Percentiles rank a stretch among this genome's conserved stretches.
phyloP scores from a whole-genome alignment of 73 alveolate genomes.

The Uronychia binucleata region DNA sequence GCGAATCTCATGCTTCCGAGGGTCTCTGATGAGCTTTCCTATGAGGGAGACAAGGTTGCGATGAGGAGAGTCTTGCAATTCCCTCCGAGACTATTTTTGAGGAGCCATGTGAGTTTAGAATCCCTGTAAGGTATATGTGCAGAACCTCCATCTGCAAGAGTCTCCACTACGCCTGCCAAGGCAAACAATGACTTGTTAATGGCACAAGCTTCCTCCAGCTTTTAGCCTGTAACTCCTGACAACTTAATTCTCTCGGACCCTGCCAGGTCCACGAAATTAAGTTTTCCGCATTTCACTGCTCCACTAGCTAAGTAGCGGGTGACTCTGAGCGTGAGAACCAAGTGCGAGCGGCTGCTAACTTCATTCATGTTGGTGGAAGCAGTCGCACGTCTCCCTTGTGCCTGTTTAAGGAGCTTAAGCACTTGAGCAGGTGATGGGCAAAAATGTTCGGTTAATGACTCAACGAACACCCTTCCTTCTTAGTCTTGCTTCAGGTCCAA shows the following conservation, averaged over 20 bases:
- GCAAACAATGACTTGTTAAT: conserved; percentile 53
- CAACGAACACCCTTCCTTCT: conserved; percentile 6
- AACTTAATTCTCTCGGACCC: conserved; percentile 69
- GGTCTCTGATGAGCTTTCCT: conserved; percentile 1
- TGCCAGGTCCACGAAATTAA: conserved; percentile 42
- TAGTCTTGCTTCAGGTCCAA: not conserved
- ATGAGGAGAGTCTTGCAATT: conserved; percentile 25
- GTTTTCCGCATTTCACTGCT: not conserved
- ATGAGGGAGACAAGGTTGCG: conserved; percentile 27
- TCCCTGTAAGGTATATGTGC: conserved; percentile 23
- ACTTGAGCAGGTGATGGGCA: not conserved
- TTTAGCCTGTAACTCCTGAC: conserved; percentile 64
- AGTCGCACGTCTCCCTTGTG: not conserved
- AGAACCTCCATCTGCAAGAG: conserved; percentile 25
- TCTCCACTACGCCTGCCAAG: conserved; percentile 22
- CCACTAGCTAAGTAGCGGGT: not conserved
- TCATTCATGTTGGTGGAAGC: not conserved
- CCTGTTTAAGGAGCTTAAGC: not conserved
- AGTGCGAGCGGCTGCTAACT: not conserved
- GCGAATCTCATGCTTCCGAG: conserved; percentile 16
- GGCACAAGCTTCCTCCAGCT: conserved; percentile 70
- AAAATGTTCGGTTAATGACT: not conserved
- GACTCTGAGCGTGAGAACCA: not conserved
- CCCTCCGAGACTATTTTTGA: conserved; percentile 26
- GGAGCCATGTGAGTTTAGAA: conserved; percentile 17